Evolutionary conservation across 2,329 filamentous ascomycete genomes (phyloP).

Genomic region (Xylariaceae sp.): DNA sequence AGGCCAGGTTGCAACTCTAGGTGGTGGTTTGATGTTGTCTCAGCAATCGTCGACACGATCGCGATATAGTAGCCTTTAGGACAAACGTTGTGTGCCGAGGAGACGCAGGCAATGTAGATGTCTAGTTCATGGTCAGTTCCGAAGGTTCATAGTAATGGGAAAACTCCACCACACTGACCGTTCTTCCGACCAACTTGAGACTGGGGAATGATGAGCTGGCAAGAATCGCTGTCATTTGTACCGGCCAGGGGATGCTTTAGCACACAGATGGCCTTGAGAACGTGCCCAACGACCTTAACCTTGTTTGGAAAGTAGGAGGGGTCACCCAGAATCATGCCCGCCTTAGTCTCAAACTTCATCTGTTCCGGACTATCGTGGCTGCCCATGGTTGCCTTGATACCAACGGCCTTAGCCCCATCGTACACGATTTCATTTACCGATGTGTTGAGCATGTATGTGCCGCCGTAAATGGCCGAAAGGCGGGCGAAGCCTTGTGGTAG

Average conservation of each 20-base stretch:
- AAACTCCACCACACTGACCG: constrained; percentile 59
- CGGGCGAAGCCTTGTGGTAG: constrained; percentile 97
- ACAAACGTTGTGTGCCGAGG: constrained; percentile 95
- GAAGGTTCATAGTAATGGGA: background rate
- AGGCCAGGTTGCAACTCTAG: constrained; percentile 91
- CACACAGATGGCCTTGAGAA: constrained; percentile 96
- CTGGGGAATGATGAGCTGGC: constrained; percentile 96
- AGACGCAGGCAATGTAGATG: constrained; percentile 96
- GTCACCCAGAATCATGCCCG: constrained; percentile 93
- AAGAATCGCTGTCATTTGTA: constrained; percentile 86
- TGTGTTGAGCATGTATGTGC: constrained; percentile 99
- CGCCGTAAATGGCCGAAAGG: constrained; percentile 96
- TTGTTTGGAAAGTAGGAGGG: constrained; percentile 96
- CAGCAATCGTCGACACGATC: constrained; percentile 96
- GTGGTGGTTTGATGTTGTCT: constrained; percentile 91
- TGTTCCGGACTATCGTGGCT: constrained; percentile 70
- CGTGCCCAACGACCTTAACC: constrained; percentile 83
- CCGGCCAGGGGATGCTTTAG: constrained; percentile 92
- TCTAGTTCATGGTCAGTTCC: constrained; percentile 31
- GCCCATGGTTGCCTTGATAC: constrained; percentile 97
- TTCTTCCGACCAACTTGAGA: constrained; percentile 97
- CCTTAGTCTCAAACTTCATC: constrained; percentile 96
- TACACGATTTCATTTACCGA: constrained; percentile 88
- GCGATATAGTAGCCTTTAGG: constrained; percentile 99
- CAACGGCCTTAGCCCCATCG: constrained; percentile 82